Evolutionary conservation across 192 early-diverging fungal genomes (phyloP), one percentile per base, ranked within the genome.

Genomic region (Funneliformis geosporum): DNA sequence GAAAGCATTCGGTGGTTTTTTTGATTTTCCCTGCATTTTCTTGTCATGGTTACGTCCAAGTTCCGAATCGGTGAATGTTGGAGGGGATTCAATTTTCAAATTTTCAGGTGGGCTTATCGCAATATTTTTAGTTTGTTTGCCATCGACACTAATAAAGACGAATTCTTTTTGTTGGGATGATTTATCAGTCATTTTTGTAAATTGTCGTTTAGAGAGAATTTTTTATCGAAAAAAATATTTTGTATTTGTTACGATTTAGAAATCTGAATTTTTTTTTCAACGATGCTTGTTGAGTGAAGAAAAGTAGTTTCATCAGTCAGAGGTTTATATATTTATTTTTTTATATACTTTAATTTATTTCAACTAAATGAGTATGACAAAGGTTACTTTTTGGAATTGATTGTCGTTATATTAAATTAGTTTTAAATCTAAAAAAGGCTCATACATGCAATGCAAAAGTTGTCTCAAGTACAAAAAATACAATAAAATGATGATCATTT

Each of bases 1-100:
- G 10, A 69, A 69, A 9, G 67, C 67, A n/a, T 69, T 69, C 10
- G 67, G 67, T 0, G 67, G 67, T 42, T 69, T 69, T 8, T 42
- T 69, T 8, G 6, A 27, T 9, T 69, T 69, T 69, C 67, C 67
- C 4, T 33, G 2, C 16, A 21, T 21, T 40, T 69, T 69, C n/a
- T 42, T 69, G 12, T 55, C 47, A 69, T 40, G 21, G 21, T 33
- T 69, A n/a, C 21, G 38, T 1, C 67, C 67, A 9, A 69, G 39
- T 69, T 69, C 67, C 2, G 33, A 40, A 40, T 40, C 21, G 28
- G 33, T n/a, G 39, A 69, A 69, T 5, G 27, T 69, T 14, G 67
- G 67, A 9, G 67, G 67, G n/a, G 42, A 69, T 39, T 69, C 67
- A 8, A 69, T 33, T 9, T 40, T 39, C 12, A 69, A n/a, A 8